A percentile compares a stretch with the other conserved stretches of the same genome.
Conservation (phyloP, 768 basidiomycete species). For the Fomitopsis serialis region DNA sequence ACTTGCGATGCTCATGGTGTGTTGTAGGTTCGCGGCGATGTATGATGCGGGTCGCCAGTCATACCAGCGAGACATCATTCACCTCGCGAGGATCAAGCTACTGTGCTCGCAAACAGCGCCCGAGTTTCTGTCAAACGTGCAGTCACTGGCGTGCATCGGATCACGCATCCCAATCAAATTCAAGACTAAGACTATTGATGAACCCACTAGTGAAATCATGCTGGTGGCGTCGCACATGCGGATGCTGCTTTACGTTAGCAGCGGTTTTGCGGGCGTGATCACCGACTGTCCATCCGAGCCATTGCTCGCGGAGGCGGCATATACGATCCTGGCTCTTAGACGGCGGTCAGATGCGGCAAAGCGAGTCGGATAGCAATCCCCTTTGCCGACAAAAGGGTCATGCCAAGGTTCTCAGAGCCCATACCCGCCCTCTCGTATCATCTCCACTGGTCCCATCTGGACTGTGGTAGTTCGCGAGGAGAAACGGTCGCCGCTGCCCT, state of each 20-base stretch:
- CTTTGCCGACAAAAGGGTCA: background rate
- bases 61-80: constrained; percentile 5
- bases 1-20: background rate
- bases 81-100: constrained; percentile 7
- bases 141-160: constrained; percentile 9
- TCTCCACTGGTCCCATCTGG: constrained; percentile 7
- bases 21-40: constrained; percentile 12
- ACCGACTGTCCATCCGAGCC: constrained; percentile 25
- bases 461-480: constrained; percentile 21
- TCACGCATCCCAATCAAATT: constrained; percentile 25
- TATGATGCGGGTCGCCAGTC: constrained; percentile 5
- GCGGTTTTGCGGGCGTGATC: constrained; percentile 14
- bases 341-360: background rate
- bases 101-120: background rate
- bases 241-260: constrained; percentile 15
- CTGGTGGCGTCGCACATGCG: constrained; percentile 30
- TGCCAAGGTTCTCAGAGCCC: no score
- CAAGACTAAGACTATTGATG: background rate
- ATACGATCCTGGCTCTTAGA: constrained; percentile 5
- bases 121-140: background rate
- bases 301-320: constrained; percentile 24
- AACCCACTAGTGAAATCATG: constrained; percentile 9
- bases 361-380: background rate
- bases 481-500: constrained; percentile 17
- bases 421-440: background rate